Evolutionary conservation across 306 rosid species (phyloP).

Genomic region (Sechiopsis laciniata): DNA sequence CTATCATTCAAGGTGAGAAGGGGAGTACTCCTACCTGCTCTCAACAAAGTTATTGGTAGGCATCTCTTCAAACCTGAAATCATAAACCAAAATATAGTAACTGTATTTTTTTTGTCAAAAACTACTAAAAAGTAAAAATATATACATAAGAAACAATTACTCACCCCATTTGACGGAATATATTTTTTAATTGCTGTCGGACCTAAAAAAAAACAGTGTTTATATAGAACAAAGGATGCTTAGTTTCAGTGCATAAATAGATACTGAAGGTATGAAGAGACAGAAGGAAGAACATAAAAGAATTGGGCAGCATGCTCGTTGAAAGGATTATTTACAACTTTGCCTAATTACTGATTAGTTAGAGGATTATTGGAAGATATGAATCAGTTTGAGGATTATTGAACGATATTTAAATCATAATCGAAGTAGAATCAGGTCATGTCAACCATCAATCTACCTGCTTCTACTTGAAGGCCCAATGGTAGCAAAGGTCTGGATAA

Average conservation of each 20-base stretch:
- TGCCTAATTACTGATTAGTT: too few relatives aligned
- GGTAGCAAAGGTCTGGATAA: not conserved
- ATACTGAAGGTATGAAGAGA: not conserved
- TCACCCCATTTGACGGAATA: conserved; percentile 89
- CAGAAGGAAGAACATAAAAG: too few relatives aligned
- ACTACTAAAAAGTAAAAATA: not conserved
- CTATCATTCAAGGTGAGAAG: not conserved
- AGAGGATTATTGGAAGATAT: too few relatives aligned
- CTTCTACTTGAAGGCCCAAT: not conserved
- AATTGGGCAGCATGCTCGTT: not conserved
- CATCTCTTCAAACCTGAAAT: conserved; percentile 94
- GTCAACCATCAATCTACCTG: not conserved
- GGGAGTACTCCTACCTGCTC: conserved; percentile 60
- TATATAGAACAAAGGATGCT: not conserved
- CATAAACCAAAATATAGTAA: conserved; percentile 14
- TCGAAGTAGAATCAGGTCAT: not conserved
- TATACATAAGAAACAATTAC: conserved; percentile 26
- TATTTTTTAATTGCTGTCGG: conserved; percentile 60
- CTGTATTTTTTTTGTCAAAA: not conserved
- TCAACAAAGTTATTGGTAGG: conserved; percentile 91
- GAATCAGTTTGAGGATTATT: not conserved
- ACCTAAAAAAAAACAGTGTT: conserved; percentile 44
- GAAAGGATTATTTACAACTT: not conserved
- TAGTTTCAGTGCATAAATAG: not conserved
- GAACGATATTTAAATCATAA: not conserved